phyloP scores from a whole-genome alignment of 1,284 basidiomycete species.

The Rugosomyces carneus region DNA sequence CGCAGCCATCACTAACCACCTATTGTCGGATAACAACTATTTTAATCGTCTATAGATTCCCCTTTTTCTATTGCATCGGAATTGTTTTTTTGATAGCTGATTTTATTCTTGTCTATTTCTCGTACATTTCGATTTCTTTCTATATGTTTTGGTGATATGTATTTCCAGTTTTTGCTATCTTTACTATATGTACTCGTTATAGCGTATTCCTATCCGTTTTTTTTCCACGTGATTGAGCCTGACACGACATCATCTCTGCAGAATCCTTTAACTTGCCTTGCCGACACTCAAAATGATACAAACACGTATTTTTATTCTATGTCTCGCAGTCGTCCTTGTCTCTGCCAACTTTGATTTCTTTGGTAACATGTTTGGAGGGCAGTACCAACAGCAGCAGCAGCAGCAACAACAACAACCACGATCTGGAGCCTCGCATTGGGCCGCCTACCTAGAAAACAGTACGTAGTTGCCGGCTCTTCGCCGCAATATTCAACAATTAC shows the following conservation, averaged over 20 bases:
- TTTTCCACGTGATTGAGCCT: conserved; percentile 14
- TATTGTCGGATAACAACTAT: neutral
- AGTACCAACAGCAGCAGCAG: conserved; percentile 48
- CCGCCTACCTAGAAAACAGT: conserved; percentile 47
- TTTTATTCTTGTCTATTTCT: conserved; percentile 1
- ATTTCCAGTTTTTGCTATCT: too few relatives aligned
- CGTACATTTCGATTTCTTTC: conserved; percentile 1
- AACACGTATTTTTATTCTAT: conserved; percentile 18
- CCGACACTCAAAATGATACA: conserved; percentile 19
- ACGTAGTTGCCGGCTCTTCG: neutral
- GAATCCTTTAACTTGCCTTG: too few relatives aligned
- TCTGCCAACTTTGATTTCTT: conserved; percentile 60
- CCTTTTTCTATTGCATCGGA: conserved; percentile 1
- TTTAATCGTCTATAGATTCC: neutral
- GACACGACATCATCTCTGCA: conserved; percentile 14
- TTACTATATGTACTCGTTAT: too few relatives aligned
- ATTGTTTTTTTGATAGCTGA: neutral
- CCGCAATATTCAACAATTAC: neutral
- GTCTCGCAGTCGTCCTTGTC: conserved; percentile 25
- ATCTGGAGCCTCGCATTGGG: conserved; percentile 51
- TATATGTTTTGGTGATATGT: conserved; percentile 4
- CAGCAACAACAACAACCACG: conserved; percentile 46
- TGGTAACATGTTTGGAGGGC: conserved; percentile 54
- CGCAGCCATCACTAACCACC: neutral
- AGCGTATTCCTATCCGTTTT: too few relatives aligned